A percentile compares a stretch with the other conserved stretches of the same genome.
phyloP scores from a whole-genome alignment of 2,329 filamentous ascomycete species.

The Xylaria sp. region DNA sequence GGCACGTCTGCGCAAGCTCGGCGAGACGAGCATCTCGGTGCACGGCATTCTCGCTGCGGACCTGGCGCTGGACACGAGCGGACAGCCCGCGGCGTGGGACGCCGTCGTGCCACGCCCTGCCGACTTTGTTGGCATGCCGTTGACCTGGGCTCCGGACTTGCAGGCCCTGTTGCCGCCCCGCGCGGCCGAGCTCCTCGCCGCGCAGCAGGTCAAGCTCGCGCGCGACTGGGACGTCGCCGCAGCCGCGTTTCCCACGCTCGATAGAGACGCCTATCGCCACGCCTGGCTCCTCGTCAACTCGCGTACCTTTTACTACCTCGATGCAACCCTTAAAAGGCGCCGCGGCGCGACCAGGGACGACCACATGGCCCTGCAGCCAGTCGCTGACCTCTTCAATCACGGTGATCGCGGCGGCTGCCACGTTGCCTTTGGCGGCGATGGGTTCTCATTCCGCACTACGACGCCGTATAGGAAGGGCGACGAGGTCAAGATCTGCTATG shows the following conservation, averaged over 20 bases:
- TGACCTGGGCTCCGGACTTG: constrained; percentile 55
- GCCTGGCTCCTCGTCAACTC: constrained; percentile 67
- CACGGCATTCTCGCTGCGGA: constrained; percentile 77
- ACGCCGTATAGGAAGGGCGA: constrained; percentile 59
- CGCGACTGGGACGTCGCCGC: constrained; percentile 55
- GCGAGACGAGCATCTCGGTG: constrained; percentile 58
- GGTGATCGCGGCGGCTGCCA: constrained; percentile 55
- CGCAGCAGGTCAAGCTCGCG: constrained; percentile 60
- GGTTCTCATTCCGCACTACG: constrained; percentile 61
- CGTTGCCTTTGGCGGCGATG: constrained; percentile 54
- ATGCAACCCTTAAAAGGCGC: constrained; percentile 50
- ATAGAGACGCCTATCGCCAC: constrained; percentile 50
- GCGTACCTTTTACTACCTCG: constrained; percentile 65
- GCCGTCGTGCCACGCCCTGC: constrained; percentile 67
- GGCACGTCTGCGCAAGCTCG: constrained; percentile 56
- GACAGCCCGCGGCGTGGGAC: constrained; percentile 63
- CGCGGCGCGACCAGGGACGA: constrained; percentile 51
- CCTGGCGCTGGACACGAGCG: constrained; percentile 59
- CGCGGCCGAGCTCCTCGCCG: constrained; percentile 52
- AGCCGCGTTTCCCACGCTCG: constrained; percentile 46
- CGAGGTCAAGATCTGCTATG: constrained; percentile 74
- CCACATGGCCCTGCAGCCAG: constrained; percentile 72
- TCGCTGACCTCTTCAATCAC: constrained; percentile 75
- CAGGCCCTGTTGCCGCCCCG: constrained; percentile 53
- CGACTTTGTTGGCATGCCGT: constrained; percentile 61